Base-by-base conservation (phyloP, 23 red algal genomes). In the Cyanidioschyzon merolae region DNA sequence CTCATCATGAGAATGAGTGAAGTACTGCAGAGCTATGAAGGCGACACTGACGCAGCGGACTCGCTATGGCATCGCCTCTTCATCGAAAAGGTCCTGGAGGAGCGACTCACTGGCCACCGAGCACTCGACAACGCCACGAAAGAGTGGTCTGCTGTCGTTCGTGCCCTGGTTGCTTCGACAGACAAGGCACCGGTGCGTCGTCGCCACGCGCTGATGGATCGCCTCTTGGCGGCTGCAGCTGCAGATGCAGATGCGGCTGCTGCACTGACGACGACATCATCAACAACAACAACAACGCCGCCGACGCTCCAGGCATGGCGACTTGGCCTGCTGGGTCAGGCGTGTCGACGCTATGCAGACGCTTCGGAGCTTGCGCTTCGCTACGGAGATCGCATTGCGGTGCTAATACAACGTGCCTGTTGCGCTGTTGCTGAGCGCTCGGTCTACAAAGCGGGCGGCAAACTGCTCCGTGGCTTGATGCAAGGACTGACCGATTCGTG, bases 391-490 rank as follows among this genome's bases (percentile, higher is more conserved):
- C 15, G 84, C 77, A 1, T 82, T 83, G 37, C 68, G 79, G 17
- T 41, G 58, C 50, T 76, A 68, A 26, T 35, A 40, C 27, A 34
- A 35, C 27, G 74, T 37, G 15, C 74, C 1, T 24, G 36, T 1
- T 32, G 24, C 37, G 18, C 57, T 0, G 57, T 45, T 0, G 32
- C 37, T 37, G 57, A 75, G 2, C 84, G 94, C 37, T 58, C 77
- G 16, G 30, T 98, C 0, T 98, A 98, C 85, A 98, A 98, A 71
- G 94, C 94, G 0, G 94, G 94, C 37, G 89, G 94, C 1, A 79
- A 88, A 31, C 82, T 98, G 24, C 36, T 98, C 39, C 84, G 94
- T 1, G 89, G 94, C 29, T 51, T 98, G 38, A 67, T 98, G 0
- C 88, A 98, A 82, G 94, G 94, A 16, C 37, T 98, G 25, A 83